Base-by-base conservation (phyloP, 179 eudicot genomes). In the Amaranthus tricolor region DNA sequence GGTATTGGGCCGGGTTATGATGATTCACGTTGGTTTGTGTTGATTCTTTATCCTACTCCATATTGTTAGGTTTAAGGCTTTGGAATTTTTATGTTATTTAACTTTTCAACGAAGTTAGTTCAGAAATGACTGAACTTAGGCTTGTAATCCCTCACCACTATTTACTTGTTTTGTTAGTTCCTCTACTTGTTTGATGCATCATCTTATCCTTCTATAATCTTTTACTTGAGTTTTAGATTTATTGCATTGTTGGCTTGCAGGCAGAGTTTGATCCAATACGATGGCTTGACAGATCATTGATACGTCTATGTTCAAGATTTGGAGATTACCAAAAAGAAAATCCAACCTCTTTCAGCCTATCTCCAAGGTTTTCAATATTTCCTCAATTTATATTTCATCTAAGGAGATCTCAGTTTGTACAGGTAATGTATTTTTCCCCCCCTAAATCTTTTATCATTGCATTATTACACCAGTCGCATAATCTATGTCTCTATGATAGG, bases 211-310 rank as follows among this genome's bases (percentile, higher is more conserved):
- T 66, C 62, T 51, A 65, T 6, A 17, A 45, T n/a, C 2, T 16
- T 21, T 8, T 44, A 24, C 14, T 43, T 10, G 49, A 17, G 7
- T 67, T 53, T 31, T 79, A 62, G 11, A 14, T 60, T 54, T 24
- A 15, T 49, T 62, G 6, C 19, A 45, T 24, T 71, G 44, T 56
- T 76, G 73, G 53, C 73, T n/a, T 82, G 81, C 91, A 95, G 98
- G 93, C 95, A 62, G 99, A 95, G 81, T 89, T 93, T 75, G 99
- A 95, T 74, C 99, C 99, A 17, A 89, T 95, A 68, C 84, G 97
- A 82, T 95, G 99, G 99, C 90, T 95, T 72, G 99, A 95, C 84
- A 93, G 89, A 78, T 89, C 95, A 16, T 75, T 95, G 79, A 95
- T 95, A 68, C 94, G 86, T 75, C 63, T 95, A 73, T 95, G 99